These are phyloP conservation scores for Tricharina praecox DNA, from an alignment of 495 filamentous ascomycete genomes.

Conservation along the genomic window DNA sequence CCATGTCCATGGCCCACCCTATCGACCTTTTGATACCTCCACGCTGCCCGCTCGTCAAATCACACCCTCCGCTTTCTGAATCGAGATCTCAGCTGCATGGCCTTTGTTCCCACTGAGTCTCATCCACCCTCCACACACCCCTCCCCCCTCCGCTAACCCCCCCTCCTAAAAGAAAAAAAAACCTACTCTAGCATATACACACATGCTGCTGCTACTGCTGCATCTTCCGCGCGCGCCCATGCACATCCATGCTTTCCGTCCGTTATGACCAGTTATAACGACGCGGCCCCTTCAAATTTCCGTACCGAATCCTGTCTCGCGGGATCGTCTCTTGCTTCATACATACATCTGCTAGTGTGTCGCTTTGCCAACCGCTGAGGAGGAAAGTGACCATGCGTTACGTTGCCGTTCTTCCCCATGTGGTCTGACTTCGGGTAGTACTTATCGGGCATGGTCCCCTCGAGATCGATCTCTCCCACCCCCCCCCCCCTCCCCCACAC, in stretches of 20 bases:
- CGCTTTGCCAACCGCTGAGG: not conserved
- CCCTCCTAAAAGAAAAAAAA: no score
- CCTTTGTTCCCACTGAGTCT: not conserved
- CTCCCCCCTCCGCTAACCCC: not conserved
- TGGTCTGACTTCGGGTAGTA: conserved; percentile 2
- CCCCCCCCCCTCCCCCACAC: no score
- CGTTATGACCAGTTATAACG: conserved; percentile 5
- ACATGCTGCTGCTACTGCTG: no score
- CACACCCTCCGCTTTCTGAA: not conserved
- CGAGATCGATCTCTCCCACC: not conserved
- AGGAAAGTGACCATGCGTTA: conserved; percentile 4
- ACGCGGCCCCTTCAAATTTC: conserved; percentile 9
- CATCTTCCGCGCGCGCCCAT: not conserved
- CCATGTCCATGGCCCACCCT: not conserved
- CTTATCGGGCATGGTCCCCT: conserved; percentile 1
- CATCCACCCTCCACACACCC: not conserved
- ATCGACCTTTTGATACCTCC: not conserved
- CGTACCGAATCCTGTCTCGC: conserved; percentile 5
- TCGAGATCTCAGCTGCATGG: not conserved
- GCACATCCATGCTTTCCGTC: conserved; percentile 6
- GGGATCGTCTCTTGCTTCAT: conserved; percentile 8
- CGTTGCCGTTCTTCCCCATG: conserved; percentile 1
- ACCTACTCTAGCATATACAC: no score
- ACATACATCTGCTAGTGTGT: not conserved
- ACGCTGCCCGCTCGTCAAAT: not conserved